These are phyloP conservation scores for Cladosporium sp. DNA, from an alignment of 2,329 filamentous ascomycete genomes.

Conservation along the genomic window DNA sequence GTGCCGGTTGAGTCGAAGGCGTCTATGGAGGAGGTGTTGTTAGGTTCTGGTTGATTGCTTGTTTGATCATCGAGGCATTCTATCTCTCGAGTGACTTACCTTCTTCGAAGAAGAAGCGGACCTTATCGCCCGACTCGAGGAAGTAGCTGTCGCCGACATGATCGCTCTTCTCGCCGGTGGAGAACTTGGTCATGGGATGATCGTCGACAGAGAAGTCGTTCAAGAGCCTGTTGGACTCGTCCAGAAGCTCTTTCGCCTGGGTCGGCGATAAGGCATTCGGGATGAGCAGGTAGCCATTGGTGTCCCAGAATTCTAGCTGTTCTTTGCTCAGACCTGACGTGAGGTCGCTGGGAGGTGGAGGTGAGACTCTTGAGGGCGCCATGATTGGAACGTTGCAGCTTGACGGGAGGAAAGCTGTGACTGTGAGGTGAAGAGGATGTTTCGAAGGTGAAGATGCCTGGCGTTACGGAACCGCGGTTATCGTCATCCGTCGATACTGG, in stretches of 20 bases:
- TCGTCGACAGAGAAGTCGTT: slow-evolving; percentile 69
- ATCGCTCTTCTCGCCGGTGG: slow-evolving; percentile 66
- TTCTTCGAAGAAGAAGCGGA: slow-evolving; percentile 96
- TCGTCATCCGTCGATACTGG: no score
- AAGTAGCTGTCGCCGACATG: slow-evolving; percentile 97
- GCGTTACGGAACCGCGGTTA: no score
- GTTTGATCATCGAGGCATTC: background rate
- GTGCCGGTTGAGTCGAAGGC: slow-evolving; percentile 65
- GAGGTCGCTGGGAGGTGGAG: slow-evolving; percentile 20
- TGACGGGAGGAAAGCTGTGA: no score
- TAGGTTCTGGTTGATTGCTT: background rate
- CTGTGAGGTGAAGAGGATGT: background rate
- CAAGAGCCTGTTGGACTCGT: slow-evolving; percentile 71
- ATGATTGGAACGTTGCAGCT: no score
- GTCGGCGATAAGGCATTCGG: slow-evolving; percentile 65
- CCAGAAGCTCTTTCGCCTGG: slow-evolving; percentile 64
- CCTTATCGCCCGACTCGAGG: slow-evolving; percentile 79
- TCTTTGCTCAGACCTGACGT: slow-evolving; percentile 59
- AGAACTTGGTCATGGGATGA: slow-evolving; percentile 92
- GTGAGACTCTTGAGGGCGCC: slow-evolving; percentile 27
- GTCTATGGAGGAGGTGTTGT: slow-evolving; percentile 45
- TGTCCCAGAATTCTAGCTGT: slow-evolving; percentile 68
- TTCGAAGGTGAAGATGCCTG: background rate
- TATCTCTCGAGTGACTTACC: slow-evolving; percentile 32
- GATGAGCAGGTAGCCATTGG: slow-evolving; percentile 87